phyloP scores from a whole-genome alignment of 768 basidiomycete species.

The Lactarius hengduanensis region DNA sequence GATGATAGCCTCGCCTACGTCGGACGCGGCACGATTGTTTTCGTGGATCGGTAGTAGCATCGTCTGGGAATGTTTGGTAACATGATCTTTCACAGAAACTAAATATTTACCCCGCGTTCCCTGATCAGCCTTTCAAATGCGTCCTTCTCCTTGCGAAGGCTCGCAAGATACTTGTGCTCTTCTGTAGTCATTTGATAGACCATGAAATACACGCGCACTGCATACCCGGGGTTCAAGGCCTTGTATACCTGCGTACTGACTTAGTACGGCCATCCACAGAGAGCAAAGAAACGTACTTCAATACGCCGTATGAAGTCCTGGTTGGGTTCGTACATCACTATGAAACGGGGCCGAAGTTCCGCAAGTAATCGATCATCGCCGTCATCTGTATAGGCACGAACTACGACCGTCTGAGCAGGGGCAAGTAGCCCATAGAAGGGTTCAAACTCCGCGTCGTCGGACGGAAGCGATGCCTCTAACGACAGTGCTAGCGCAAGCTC shows the following conservation, averaged over 20 bases:
- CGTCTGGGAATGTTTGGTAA: constrained; percentile 45
- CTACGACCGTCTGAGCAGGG: constrained; percentile 77
- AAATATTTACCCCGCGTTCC: constrained; percentile 75
- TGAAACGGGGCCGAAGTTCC: constrained; percentile 87
- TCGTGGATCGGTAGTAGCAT: constrained; percentile 88
- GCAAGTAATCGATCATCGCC: constrained; percentile 85
- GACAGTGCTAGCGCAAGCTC: constrained; percentile 35
- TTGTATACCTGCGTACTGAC: constrained; percentile 69
- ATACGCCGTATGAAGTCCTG: constrained; percentile 90
- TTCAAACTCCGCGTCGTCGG: constrained; percentile 56
- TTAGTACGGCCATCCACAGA: background rate
- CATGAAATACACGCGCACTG: constrained; percentile 92
- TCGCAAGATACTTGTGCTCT: constrained; percentile 92
- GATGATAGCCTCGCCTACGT: constrained; percentile 56
- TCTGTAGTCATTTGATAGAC: constrained; percentile 91
- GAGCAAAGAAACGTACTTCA: constrained; percentile 54
- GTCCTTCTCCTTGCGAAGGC: constrained; percentile 87
- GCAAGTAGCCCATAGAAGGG: constrained; percentile 74
- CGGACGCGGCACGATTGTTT: constrained; percentile 45
- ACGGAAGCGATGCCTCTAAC: constrained; percentile 17
- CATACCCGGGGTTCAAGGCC: constrained; percentile 76
- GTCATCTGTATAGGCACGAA: constrained; percentile 89
- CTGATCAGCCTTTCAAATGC: constrained; percentile 90
- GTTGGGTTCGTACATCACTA: constrained; percentile 94
- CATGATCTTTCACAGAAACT: background rate